Evolutionary conservation across 2,329 filamentous ascomycete species (phyloP).

Genomic region (Pseudogymnoascus sp.): DNA sequence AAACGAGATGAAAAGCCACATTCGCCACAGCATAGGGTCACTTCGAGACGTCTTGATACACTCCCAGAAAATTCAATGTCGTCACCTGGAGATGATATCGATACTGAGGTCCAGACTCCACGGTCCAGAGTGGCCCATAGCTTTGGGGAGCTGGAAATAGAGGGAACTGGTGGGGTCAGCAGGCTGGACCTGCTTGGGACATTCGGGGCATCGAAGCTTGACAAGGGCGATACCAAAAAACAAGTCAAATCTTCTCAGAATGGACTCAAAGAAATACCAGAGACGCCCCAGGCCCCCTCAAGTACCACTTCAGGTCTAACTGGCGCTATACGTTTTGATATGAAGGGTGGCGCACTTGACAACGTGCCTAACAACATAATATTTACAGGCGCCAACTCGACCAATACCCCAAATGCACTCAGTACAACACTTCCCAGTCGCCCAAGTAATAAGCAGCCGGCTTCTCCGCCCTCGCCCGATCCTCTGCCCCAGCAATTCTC

Average conservation of each 20-base stretch:
- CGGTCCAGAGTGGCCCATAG: slow-evolving; percentile 27
- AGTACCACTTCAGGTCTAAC: slow-evolving; percentile 11
- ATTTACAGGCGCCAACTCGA: neutral
- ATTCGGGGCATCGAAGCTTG: neutral
- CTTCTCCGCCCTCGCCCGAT: slow-evolving; percentile 18
- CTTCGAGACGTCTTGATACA: neutral
- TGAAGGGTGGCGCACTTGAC: neutral
- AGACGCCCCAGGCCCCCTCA: slow-evolving; percentile 20
- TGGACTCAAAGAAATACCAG: slow-evolving; percentile 20
- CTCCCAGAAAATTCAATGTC: neutral
- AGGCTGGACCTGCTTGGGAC: slow-evolving; percentile 19
- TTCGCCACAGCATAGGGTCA: neutral
- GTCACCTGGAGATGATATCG: neutral
- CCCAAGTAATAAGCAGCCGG: slow-evolving; percentile 13
- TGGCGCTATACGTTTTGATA: neutral
- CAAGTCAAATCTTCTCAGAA: neutral
- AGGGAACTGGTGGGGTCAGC: slow-evolving; percentile 16
- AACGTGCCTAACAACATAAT: neutral
- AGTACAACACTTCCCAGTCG: slow-evolving; percentile 15
- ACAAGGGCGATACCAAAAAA: neutral
- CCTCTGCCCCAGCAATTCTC: slow-evolving; percentile 13
- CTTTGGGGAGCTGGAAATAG: slow-evolving; percentile 26
- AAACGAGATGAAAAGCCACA: slow-evolving; percentile 8
- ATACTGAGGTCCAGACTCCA: slow-evolving; percentile 13
- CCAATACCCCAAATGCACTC: neutral